These are phyloP conservation scores for Pontederia paniculata DNA, from an alignment of 176 grass and related monocot genomes.

Conservation along the genomic window DNA sequence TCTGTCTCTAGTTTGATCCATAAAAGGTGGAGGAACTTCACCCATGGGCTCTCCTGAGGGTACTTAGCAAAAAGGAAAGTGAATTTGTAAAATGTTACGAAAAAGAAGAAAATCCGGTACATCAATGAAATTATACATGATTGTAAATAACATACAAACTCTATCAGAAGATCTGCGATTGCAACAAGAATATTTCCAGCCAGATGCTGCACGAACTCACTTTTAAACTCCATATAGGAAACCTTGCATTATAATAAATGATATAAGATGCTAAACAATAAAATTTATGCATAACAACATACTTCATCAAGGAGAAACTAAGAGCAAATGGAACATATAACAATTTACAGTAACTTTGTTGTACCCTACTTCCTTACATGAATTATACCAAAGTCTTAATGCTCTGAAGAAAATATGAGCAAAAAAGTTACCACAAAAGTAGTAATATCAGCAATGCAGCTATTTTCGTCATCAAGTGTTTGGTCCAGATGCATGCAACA, in stretches of 20 bases:
- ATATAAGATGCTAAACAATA: constrained; percentile 5
- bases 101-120: constrained; percentile 5
- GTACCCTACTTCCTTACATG: constrained; percentile 4
- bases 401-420: background rate
- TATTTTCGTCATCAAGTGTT: constrained; percentile 26
- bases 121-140: constrained; percentile 6
- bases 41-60: constrained; percentile 44
- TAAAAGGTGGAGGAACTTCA: constrained; percentile 49
- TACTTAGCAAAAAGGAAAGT: constrained; percentile 13
- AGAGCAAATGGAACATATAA: no score
- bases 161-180: constrained; percentile 38
- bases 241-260: constrained; percentile 37
- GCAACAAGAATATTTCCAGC: constrained; percentile 47
- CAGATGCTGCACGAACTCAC: constrained; percentile 62
- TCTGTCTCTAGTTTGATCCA: constrained; percentile 35
- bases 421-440: constrained; percentile 45
- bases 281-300: background rate
- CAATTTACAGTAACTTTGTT: background rate
- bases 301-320: constrained; percentile 9
- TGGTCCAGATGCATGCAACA: constrained; percentile 25
- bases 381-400: background rate
- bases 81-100: constrained; percentile 4
- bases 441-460: constrained; percentile 43
- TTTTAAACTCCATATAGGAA: constrained; percentile 41
- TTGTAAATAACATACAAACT: constrained; percentile 47